These are phyloP conservation scores for Scopulariopsis brevicaulis DNA, from an alignment of 2,329 filamentous ascomycete genomes.

Conservation along the genomic window DNA sequence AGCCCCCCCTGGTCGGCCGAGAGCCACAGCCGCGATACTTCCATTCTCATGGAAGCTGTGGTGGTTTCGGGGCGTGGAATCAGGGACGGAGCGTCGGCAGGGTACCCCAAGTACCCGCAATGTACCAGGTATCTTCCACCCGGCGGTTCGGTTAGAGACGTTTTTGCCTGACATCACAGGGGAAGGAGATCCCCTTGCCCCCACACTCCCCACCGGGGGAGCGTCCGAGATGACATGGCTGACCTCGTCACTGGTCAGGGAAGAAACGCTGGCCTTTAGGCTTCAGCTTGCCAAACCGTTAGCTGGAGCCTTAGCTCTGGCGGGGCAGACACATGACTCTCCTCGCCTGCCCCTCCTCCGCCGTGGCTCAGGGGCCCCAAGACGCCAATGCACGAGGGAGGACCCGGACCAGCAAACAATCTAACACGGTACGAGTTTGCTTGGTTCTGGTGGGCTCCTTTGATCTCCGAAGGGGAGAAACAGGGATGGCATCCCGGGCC, in stretches of 20 bases:
- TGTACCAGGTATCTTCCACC: background rate
- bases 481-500: background rate
- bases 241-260: background rate
- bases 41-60: too few species aligned
- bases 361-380: background rate
- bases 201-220: background rate
- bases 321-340: background rate
- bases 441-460: too few species aligned
- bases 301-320: background rate
- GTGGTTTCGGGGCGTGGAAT: too few species aligned
- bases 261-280: too few species aligned
- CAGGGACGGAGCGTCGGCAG: too few species aligned
- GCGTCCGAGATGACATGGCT: background rate
- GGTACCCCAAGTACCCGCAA: background rate
- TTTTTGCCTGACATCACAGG: background rate
- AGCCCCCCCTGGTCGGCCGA: too few species aligned
- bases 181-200: background rate
- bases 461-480: background rate
- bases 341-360: background rate
- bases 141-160: background rate
- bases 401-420: too few species aligned
- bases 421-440: too few species aligned
- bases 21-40: too few species aligned
- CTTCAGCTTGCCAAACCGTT: background rate
- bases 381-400: too few species aligned